Conservation (phyloP, 768 basidiomycete species). For the Trametes maxima region DNA sequence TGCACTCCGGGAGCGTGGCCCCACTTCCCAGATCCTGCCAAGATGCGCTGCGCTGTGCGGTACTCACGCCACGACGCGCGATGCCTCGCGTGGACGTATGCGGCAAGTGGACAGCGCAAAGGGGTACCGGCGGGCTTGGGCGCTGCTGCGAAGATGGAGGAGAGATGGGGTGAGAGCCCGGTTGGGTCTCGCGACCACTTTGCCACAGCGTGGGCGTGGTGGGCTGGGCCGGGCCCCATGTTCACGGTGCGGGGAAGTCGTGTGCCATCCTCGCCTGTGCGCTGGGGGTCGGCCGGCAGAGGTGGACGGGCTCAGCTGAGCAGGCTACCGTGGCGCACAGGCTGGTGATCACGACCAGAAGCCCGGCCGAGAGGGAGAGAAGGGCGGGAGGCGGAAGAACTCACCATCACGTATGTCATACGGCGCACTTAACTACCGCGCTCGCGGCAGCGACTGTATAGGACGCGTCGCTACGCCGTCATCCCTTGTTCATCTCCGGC, state of each 20-base stretch:
- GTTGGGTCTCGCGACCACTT: no score
- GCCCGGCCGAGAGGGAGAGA: background rate
- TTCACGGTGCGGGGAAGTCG: background rate
- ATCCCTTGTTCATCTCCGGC: background rate
- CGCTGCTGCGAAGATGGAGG: no score
- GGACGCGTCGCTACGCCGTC: background rate
- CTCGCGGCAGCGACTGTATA: background rate
- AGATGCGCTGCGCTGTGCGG: no score
- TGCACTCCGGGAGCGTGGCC: background rate
- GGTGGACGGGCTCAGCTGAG: background rate
- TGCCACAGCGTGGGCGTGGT: no score
- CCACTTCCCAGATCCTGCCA: background rate
- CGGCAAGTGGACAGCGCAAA: background rate
- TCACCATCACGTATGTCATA: background rate
- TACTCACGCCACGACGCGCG: background rate
- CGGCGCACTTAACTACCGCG: background rate
- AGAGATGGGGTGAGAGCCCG: no score
- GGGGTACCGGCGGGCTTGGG: no score
- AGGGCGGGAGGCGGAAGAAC: background rate
- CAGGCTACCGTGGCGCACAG: constrained; percentile 1
- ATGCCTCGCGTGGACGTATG: background rate
- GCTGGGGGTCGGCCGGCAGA: background rate
- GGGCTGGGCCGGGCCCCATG: no score
- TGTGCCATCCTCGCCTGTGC: background rate
- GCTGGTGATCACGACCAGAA: background rate